Evolutionary conservation across 2,329 filamentous ascomycete species (phyloP).

Genomic region (Salinomyces thailandicus): DNA sequence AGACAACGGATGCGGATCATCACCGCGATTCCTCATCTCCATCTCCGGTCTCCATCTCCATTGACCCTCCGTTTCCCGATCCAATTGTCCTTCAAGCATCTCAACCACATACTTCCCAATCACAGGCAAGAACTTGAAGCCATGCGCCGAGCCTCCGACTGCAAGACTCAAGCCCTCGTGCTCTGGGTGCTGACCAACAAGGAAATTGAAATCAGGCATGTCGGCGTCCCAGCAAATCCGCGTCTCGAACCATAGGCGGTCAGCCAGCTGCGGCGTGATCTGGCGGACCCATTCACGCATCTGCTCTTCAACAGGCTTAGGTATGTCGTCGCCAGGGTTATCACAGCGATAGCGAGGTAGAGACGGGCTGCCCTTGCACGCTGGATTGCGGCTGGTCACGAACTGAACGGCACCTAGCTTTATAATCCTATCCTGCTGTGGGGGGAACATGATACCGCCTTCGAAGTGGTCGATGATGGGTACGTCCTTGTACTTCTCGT

Average conservation of each 20-base stretch:
- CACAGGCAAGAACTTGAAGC: slow-evolving; percentile 23
- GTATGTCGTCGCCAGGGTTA: slow-evolving; percentile 5
- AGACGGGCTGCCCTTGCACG: slow-evolving; percentile 1
- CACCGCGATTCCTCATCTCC: neutral
- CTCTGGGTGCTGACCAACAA: slow-evolving; percentile 5
- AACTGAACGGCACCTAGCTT: slow-evolving; percentile 14
- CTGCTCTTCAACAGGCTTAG: slow-evolving; percentile 7
- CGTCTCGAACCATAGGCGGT: slow-evolving; percentile 8
- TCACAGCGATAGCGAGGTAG: slow-evolving; percentile 9
- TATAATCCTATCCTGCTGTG: slow-evolving; percentile 13
- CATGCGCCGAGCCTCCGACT: slow-evolving; percentile 19
- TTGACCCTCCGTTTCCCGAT: neutral
- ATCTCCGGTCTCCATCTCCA: slow-evolving; percentile 13
- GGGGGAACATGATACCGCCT: slow-evolving; percentile 15
- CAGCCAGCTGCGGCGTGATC: slow-evolving; percentile 6
- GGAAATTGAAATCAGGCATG: slow-evolving; percentile 9
- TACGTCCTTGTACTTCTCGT: slow-evolving; percentile 16
- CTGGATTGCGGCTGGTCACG: slow-evolving; percentile 11
- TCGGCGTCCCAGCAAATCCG: slow-evolving; percentile 12
- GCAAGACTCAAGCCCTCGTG: slow-evolving; percentile 13
- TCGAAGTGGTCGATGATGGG: slow-evolving; percentile 20
- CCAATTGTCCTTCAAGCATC: slow-evolving; percentile 5
- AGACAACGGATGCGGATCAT: slow-evolving; percentile 1
- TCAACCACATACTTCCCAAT: slow-evolving; percentile 18
- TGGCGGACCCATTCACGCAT: slow-evolving; percentile 5